Evolutionary conservation across 2,329 filamentous ascomycete genomes (phyloP).

Genomic region (Colletotrichum eleusines): DNA sequence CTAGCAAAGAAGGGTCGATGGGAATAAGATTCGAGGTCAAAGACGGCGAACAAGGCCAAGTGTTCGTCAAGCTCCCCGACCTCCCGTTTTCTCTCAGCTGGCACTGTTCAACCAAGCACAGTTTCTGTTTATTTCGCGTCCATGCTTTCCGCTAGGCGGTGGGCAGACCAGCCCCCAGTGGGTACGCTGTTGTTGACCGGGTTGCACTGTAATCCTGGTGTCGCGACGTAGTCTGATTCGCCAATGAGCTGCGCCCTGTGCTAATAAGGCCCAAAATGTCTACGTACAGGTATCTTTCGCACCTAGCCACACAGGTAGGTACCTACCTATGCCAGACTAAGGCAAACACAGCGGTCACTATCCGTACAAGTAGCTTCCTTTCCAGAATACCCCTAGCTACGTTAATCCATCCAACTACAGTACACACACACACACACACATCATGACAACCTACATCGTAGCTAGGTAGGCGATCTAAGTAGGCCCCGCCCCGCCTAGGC

Average conservation of each 20-base stretch:
- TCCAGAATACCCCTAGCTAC: too few species aligned
- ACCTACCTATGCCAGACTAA: too few species aligned
- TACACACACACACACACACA: too few species aligned
- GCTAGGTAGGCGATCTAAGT: too few species aligned
- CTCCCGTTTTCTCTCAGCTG: conserved; percentile 23
- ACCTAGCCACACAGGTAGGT: not conserved
- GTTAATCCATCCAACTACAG: too few species aligned
- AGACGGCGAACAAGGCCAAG: not conserved
- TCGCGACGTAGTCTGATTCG: conserved; percentile 21
- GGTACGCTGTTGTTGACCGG: conserved; percentile 17
- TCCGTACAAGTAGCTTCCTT: too few species aligned
- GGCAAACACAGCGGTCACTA: too few species aligned
- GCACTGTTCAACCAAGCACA: not conserved
- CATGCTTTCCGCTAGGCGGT: not conserved
- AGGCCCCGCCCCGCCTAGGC: too few species aligned
- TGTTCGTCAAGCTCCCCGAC: conserved; percentile 4
- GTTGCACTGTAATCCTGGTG: conserved; percentile 9
- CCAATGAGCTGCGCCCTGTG: not conserved
- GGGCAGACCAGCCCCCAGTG: not conserved
- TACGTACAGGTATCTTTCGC: too few species aligned
- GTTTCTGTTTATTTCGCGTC: conserved; percentile 33
- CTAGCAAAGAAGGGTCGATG: not conserved
- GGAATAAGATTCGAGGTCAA: not conserved
- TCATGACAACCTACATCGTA: too few species aligned
- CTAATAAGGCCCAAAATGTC: not conserved